Conservation (phyloP, 257 asterid genomes). For the Linderniella brevidens region DNA sequence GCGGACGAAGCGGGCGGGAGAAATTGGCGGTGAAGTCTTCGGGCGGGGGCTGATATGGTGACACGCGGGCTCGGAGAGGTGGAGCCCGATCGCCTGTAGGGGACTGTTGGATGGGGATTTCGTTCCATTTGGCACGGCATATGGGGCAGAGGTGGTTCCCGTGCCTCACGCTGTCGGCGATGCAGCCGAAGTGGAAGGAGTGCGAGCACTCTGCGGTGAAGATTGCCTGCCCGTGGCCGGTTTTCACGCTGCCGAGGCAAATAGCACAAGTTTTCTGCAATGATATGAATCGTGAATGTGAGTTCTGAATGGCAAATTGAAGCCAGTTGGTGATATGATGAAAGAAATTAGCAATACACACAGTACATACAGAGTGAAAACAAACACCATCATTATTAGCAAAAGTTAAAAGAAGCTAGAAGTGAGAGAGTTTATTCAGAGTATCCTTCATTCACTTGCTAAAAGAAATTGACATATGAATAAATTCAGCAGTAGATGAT, state of each 20-base stretch:
- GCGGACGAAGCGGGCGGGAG: slow-evolving; percentile 46
- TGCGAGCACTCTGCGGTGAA: slow-evolving; percentile 96
- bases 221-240: slow-evolving; percentile 89
- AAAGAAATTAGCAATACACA: too few species aligned
- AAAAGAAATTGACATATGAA: too few species aligned
- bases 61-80: slow-evolving; percentile 36
- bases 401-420: too few species aligned
- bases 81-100: slow-evolving; percentile 24
- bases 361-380: too few species aligned
- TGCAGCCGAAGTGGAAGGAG: slow-evolving; percentile 91
- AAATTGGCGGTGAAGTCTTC: slow-evolving; percentile 40
- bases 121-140: slow-evolving; percentile 89
- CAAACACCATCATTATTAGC: too few species aligned
- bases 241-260: slow-evolving; percentile 71
- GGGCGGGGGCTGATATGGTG: slow-evolving; percentile 42
- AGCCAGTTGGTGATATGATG: too few species aligned
- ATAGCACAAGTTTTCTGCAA: slow-evolving; percentile 79
- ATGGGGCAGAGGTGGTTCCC: slow-evolving; percentile 91
- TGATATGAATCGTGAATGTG: too few species aligned
- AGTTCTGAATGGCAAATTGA: too few species aligned
- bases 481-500: too few species aligned
- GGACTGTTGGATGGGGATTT: slow-evolving; percentile 63
- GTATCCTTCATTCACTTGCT: too few species aligned
- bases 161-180: slow-evolving; percentile 80
- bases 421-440: too few species aligned